Evolutionary conservation across 345 rosid species (phyloP), one percentile per base, ranked within the genome.

Genomic region (Gossypium ekmanianum): DNA sequence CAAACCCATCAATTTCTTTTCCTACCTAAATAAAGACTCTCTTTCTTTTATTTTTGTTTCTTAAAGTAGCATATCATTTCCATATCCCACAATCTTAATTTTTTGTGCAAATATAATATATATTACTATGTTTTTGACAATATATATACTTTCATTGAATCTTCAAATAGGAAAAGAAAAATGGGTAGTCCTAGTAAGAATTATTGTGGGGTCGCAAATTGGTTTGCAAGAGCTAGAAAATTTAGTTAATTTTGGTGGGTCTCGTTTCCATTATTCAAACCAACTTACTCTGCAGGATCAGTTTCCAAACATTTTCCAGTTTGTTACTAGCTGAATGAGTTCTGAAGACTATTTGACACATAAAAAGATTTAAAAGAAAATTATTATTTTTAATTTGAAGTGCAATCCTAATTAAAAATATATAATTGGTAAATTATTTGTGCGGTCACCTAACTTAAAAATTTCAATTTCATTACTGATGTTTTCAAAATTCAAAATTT

Each of bases 1-100:
- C 82, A 80, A 77, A 52, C 84, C 77, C 70, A 79, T 86, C 88
- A 79, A 77, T 79, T 73, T 79, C 72, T 77, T 79, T 84, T 29
- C 39, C 69, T 75, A 88, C 89, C 89, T 79, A 86, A 86, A 84
- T 84, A 24, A 77, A 80, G 87, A 88, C 89, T 88, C 86, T 81
- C 76, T 56, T 56, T 50, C 48, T 9, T 2, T 55, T 55, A 8
- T 77, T 39, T 16, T 54, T 85, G 14, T 74, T 74, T 79, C 81
- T 78, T 73, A 52, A 50, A 48, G 18, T 39, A 71, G 17, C 61
- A 20, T 54, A 67, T 43, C 75, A 50, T 68, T 75, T 55, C 76
- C 73, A 70, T 70, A 74, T 77, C 81, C 76, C 76, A 67, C 43
- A 55, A 76, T 69, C 73, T 77, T 82, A 27, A 74, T n/a, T 71